These are phyloP conservation scores for Agaricales sp. DNA, from an alignment of 1,284 basidiomycete species.

Conservation along the genomic window DNA sequence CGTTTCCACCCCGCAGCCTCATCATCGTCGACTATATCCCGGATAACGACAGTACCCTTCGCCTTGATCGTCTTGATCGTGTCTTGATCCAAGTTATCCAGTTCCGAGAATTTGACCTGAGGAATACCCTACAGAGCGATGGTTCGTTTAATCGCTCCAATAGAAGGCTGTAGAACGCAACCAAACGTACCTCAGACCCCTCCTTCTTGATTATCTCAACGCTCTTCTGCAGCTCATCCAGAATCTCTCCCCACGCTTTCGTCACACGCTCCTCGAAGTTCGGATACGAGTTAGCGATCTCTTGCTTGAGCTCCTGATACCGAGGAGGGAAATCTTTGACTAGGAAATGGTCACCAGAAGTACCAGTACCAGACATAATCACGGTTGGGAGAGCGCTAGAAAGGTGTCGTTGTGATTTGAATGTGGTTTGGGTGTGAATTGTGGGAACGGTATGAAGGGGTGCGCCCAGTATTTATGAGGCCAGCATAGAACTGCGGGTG, in stretches of 20 bases:
- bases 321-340: constrained; percentile 23
- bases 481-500: too few species aligned
- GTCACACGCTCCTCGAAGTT: constrained; percentile 39
- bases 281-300: constrained; percentile 41
- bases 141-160: too few species aligned
- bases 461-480: too few species aligned
- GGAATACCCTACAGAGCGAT: constrained; percentile 33
- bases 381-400: too few species aligned
- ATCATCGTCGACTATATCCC: constrained; percentile 44
- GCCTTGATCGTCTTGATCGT: constrained; percentile 41
- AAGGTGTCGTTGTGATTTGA: too few species aligned
- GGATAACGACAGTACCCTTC: constrained; percentile 52
- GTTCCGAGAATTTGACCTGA: constrained; percentile 46
- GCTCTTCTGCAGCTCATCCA: constrained; percentile 34
- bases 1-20: constrained; percentile 49
- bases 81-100: constrained; percentile 34
- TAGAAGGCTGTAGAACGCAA: too few species aligned
- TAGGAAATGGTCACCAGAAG: background rate
- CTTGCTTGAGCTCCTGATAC: constrained; percentile 44
- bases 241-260: constrained; percentile 46
- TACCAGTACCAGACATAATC: background rate
- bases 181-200: constrained; percentile 10
- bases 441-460: too few species aligned
- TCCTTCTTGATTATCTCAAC: constrained; percentile 41
- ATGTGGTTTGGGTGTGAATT: too few species aligned